Percentiles rank a stretch among this genome's conserved stretches.
Conservation (phyloP, 805 yeast species). For the Saccharomycodes ludwigii region DNA sequence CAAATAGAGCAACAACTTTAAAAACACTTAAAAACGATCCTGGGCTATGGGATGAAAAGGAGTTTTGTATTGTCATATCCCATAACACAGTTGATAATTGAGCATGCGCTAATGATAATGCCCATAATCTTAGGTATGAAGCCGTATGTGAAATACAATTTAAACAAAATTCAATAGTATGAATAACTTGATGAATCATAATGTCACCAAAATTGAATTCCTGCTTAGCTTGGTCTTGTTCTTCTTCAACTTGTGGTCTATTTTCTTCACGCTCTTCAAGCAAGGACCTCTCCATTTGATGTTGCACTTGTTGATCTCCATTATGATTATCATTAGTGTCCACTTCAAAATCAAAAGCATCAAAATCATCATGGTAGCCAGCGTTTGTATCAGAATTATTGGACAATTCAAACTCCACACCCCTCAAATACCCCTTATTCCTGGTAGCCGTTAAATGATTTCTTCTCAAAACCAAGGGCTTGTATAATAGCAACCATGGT, state of each 20-base stretch:
- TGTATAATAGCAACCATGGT: conserved; percentile 78
- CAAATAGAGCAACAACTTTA: conserved; percentile 71
- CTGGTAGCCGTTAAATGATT: too few relatives aligned
- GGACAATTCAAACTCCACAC: conserved; percentile 3
- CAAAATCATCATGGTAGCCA: conserved; percentile 17
- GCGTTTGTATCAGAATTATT: conserved; percentile 2
- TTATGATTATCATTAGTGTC: conserved; percentile 19
- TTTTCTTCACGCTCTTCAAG: conserved; percentile 22
- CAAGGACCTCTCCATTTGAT: too few relatives aligned
- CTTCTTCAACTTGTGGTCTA: conserved; percentile 39
- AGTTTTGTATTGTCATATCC: conserved; percentile 83
- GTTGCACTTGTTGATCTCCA: too few relatives aligned
- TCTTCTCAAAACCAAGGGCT: conserved; percentile 64
- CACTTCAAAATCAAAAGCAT: conserved; percentile 12
- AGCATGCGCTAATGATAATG: conserved; percentile 91
- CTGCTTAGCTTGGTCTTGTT: conserved; percentile 38
- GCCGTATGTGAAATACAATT: conserved; percentile 99
- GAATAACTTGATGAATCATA: conserved; percentile 93
- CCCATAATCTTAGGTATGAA: conserved; percentile 93
- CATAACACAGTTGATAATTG: conserved; percentile 91
- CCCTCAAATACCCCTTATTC: too few relatives aligned
- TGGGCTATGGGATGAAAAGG: conserved; percentile 42
- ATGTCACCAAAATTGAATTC: conserved; percentile 80
- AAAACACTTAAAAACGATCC: conserved; percentile 53
- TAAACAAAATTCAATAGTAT: conserved; percentile 93